Evolutionary conservation across 345 rosid genomes (phyloP), one percentile per base, ranked within the genome.

Genomic region (Brassica nigra): DNA sequence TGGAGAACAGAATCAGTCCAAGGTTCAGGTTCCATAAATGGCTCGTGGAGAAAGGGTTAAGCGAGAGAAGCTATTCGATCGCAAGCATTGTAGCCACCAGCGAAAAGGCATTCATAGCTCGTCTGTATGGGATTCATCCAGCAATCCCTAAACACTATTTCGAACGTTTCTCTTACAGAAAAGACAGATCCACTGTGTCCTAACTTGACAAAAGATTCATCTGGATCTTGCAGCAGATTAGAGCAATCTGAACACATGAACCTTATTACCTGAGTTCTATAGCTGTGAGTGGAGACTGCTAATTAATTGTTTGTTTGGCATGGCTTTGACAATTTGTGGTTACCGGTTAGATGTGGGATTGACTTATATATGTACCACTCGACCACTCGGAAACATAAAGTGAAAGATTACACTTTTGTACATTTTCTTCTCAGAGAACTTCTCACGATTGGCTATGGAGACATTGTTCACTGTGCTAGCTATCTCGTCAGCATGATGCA

Each of bases 1-100:
- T 91, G 68, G 91, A 91, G 83, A 70, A 85, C 14, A 88, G 92
- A 76, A 87, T 91, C 78, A 87, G 44, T 59, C 92, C 91, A 31
- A 78, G 94, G 84, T 78, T 74, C 62, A 81, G 85, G 79, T 83
- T 88, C 74, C 87, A 90, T 66, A 81, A 28, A 36, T 86, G 90
- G 91, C 88, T 91, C 16, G 23, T 15, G 49, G 89, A 85, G 76
- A 87, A 80, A 42, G 91, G 92, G 11, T 71, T 86, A 55, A 76
- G 83, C 68, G 52, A 69, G 59, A 81, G 7, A 70, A 76, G 75
- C 66, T 90, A 91, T 80, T 84, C 90, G 27, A 71, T 88, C 33
- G 85, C 89, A 16, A 90, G 92, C 86, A 83, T 91, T 47, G 86
- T 91, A 75, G 92, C 97, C 62, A 85, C 90, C 5, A 83, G 92